A percentile compares a stretch with the other conserved stretches of the same genome.
These are phyloP conservation scores for Rhexocercosporidium sp. DNA, from an alignment of 2,329 filamentous ascomycete species.

Conservation along the genomic window DNA sequence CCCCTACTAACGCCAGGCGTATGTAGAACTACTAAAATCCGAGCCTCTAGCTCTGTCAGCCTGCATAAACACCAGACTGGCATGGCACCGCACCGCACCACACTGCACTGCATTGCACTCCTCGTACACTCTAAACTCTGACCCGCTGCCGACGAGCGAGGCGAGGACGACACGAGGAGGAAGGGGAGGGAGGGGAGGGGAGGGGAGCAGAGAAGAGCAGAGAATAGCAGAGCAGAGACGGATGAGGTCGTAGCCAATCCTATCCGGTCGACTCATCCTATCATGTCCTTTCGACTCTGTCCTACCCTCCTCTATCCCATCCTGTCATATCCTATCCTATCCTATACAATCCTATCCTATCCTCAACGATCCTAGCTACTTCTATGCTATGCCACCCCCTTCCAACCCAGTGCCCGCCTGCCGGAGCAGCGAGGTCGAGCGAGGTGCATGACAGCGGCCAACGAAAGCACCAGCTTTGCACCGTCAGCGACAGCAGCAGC, in stretches of 20 bases:
- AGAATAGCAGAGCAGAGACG: no score
- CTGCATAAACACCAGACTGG: conserved; percentile 21
- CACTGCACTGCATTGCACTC: no score
- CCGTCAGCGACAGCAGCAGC: conserved; percentile 24
- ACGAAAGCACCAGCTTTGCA: conserved; percentile 2
- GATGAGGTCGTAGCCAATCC: not conserved
- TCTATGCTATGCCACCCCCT: not conserved
- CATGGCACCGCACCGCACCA: not conserved
- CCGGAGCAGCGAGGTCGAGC: not conserved
- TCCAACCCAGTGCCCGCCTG: not conserved
- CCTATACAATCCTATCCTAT: not conserved
- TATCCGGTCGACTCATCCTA: not conserved
- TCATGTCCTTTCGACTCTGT: not conserved
- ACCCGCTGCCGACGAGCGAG: conserved; percentile 14
- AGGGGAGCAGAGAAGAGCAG: no score
- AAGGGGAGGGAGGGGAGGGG: no score
- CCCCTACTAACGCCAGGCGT: not conserved
- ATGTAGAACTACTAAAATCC: conserved; percentile 22
- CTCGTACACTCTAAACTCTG: no score
- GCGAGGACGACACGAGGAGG: no score
- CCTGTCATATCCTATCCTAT: not conserved
- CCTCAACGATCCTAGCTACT: not conserved
- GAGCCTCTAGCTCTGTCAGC: conserved; percentile 30
- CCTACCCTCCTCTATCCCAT: not conserved
- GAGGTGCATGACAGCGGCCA: not conserved